Conservation (phyloP, 2,329 filamentous ascomycete genomes). For the Cytospora chrysosperma region DNA sequence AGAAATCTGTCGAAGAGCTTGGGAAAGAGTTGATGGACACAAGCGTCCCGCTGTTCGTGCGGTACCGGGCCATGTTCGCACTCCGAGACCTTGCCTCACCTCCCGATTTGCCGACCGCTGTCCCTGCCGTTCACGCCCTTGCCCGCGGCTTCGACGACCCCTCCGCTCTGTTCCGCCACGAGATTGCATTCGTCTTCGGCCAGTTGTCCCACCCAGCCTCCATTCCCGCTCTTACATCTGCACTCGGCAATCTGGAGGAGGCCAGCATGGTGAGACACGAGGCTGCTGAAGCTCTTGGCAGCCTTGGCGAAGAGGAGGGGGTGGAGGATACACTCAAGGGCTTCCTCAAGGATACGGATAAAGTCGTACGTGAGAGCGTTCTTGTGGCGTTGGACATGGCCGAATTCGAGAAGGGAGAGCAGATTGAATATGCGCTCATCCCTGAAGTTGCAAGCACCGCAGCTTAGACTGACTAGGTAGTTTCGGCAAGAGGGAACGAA, state of each 20-base stretch:
- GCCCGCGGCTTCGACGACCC: conserved; percentile 81
- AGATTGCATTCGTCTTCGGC: conserved; percentile 97
- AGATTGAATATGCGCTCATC: conserved; percentile 89
- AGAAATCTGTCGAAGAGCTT: conserved; percentile 69
- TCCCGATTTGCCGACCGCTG: conserved; percentile 83
- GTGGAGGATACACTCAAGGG: conserved; percentile 81
- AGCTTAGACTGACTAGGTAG: conserved; percentile 32
- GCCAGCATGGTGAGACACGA: conserved; percentile 97
- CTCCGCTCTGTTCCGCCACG: conserved; percentile 93
- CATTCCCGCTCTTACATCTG: conserved; percentile 80
- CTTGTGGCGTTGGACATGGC: conserved; percentile 97
- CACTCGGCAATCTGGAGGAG: conserved; percentile 76
- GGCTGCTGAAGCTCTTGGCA: conserved; percentile 92
- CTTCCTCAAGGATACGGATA: conserved; percentile 87
- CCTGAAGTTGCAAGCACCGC: conserved; percentile 56
- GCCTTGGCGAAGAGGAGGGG: conserved; percentile 87
- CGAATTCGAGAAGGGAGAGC: conserved; percentile 86
- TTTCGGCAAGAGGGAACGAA: conserved; percentile 2
- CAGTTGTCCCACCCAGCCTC: conserved; percentile 96
- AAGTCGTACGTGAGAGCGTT: conserved; percentile 91
- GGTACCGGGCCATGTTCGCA: conserved; percentile 98
- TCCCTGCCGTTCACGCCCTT: conserved; percentile 81
- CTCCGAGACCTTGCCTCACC: conserved; percentile 93
- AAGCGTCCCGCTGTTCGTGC: conserved; percentile 76
- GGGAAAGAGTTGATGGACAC: conserved; percentile 78